phyloP scores from a whole-genome alignment of 2,329 filamentous ascomycete genomes.

The Cladosporium sp. region DNA sequence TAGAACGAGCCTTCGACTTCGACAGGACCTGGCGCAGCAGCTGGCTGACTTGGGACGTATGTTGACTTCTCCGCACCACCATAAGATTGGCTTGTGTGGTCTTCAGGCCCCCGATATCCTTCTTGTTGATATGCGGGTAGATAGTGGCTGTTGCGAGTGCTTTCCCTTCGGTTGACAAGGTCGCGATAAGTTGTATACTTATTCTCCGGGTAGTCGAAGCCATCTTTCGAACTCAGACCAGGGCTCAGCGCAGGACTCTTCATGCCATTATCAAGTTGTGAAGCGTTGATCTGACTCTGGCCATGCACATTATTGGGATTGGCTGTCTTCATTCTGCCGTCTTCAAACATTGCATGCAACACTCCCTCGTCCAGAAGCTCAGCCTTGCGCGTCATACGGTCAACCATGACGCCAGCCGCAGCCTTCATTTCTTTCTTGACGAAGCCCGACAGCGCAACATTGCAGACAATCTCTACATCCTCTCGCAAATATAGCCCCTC shows the following conservation, averaged over 20 bases:
- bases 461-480: slow-evolving; percentile 70
- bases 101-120: slow-evolving; percentile 30
- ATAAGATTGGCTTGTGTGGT: slow-evolving; percentile 18
- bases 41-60: slow-evolving; percentile 27
- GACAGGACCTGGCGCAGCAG: slow-evolving; percentile 34
- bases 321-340: slow-evolving; percentile 62
- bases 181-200: slow-evolving; percentile 36
- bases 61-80: slow-evolving; percentile 27
- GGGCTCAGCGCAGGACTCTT: slow-evolving; percentile 20
- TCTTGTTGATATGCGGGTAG: slow-evolving; percentile 31
- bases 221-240: slow-evolving; percentile 21
- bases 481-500: slow-evolving; percentile 69
- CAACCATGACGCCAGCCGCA: slow-evolving; percentile 67
- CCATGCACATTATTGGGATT: slow-evolving; percentile 41
- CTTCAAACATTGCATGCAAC: slow-evolving; percentile 66
- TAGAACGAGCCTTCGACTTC: slow-evolving; percentile 47
- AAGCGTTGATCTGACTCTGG: slow-evolving; percentile 19
- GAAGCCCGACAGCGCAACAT: slow-evolving; percentile 60
- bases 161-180: slow-evolving; percentile 24
- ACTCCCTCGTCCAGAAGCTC: slow-evolving; percentile 63
- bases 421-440: slow-evolving; percentile 68
- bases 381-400: slow-evolving; percentile 69
- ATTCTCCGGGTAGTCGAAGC: slow-evolving; percentile 20
- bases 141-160: slow-evolving; percentile 23
- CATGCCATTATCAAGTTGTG: slow-evolving; percentile 20